A percentile compares a stretch with the other conserved stretches of the same genome.
These are phyloP conservation scores for Trebouxia sp. DNA, from an alignment of 139 green algal genomes.

Conservation along the genomic window DNA sequence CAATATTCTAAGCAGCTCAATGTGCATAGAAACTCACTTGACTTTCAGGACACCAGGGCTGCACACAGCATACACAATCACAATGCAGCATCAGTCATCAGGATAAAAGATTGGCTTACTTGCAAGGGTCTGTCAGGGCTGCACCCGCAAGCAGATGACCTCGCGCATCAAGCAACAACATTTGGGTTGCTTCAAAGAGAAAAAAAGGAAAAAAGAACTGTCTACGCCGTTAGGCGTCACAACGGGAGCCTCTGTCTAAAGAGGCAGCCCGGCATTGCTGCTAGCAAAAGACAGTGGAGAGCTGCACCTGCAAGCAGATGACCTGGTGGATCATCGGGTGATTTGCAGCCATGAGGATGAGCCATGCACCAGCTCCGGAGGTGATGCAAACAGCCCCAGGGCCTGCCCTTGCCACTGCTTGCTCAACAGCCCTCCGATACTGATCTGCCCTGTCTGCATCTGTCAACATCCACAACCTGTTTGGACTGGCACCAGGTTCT, in stretches of 20 bases:
- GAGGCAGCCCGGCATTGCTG: neutral
- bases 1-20: no score
- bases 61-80: neutral
- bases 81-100: neutral
- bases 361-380: neutral
- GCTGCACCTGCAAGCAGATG: constrained; percentile 8
- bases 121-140: neutral
- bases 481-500: neutral
- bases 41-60: no score
- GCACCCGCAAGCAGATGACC: constrained; percentile 15
- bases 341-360: neutral
- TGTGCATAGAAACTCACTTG: no score
- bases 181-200: neutral
- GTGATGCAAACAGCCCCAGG: neutral
- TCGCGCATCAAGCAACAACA: neutral
- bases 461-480: neutral
- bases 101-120: neutral
- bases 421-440: neutral
- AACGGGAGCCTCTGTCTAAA: neutral
- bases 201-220: neutral
- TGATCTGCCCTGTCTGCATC: neutral
- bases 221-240: neutral
- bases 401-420: neutral
- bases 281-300: neutral
- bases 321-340: neutral